phyloP scores from a whole-genome alignment of 2,329 filamentous ascomycete species.

The Cryphonectria radicalis region DNA sequence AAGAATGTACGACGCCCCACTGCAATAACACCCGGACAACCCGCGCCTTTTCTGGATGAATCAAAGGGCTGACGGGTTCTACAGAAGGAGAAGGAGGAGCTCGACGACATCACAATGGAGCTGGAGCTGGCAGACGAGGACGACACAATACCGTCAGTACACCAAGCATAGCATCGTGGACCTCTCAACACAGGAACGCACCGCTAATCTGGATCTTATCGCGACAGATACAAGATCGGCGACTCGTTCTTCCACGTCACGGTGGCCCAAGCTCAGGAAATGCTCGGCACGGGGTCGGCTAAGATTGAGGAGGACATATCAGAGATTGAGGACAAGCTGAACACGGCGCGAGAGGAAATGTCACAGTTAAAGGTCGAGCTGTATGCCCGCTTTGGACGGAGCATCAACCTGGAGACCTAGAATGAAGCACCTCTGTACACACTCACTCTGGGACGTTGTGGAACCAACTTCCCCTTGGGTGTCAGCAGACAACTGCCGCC shows the following conservation, averaged over 20 bases:
- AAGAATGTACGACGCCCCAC: constrained; percentile 68
- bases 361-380: constrained; percentile 85
- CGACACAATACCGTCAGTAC: constrained; percentile 81
- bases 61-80: constrained; percentile 28
- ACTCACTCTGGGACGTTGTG: not conserved
- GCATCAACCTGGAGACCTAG: constrained; percentile 93
- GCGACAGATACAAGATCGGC: constrained; percentile 86
- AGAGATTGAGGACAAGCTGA: constrained; percentile 76
- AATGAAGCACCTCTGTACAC: constrained; percentile 32
- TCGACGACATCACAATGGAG: constrained; percentile 89
- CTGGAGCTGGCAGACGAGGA: constrained; percentile 96
- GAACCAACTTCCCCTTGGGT: not conserved
- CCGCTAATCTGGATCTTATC: not conserved
- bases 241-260: constrained; percentile 92
- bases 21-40: not conserved
- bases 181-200: too few species aligned
- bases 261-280: constrained; percentile 81
- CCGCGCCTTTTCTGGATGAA: not conserved
- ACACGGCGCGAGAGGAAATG: constrained; percentile 82
- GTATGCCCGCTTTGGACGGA: constrained; percentile 93
- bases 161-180: not conserved
- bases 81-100: constrained; percentile 97
- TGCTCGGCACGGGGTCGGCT: constrained; percentile 73
- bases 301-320: constrained; percentile 78
- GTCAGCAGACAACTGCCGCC: not conserved